Percentiles rank a stretch among this genome's conserved stretches.
Evolutionary conservation across 164 flowering plant genomes (phyloP).

Genomic region (Berberis thunbergii): DNA sequence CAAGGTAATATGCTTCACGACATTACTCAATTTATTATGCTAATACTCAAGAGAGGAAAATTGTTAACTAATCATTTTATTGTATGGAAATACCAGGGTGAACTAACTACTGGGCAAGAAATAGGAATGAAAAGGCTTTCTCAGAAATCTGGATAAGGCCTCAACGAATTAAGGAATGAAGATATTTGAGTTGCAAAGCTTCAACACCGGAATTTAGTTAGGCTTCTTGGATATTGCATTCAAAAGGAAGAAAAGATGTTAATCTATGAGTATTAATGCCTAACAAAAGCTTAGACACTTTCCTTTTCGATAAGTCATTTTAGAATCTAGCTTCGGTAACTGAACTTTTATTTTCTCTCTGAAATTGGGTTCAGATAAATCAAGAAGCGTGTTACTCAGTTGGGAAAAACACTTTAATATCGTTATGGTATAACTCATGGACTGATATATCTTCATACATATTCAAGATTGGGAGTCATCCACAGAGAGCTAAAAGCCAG

Average conservation of each 20-base stretch:
- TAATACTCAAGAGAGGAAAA: background rate
- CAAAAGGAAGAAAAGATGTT: constrained; percentile 16
- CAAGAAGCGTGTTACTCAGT: constrained; percentile 4
- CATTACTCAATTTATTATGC: background rate
- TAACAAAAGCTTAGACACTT: too few relatives aligned
- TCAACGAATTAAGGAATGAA: background rate
- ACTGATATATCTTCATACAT: constrained; percentile 16
- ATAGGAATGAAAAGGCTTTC: constrained; percentile 18
- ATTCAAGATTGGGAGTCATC: constrained; percentile 26
- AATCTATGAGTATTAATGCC: constrained; percentile 11
- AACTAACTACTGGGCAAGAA: constrained; percentile 11
- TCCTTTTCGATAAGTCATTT: too few relatives aligned
- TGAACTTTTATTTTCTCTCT: too few relatives aligned
- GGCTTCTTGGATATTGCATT: constrained; percentile 18
- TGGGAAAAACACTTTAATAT: constrained; percentile 23
- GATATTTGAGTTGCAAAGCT: constrained; percentile 16
- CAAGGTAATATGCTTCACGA: constrained; percentile 20
- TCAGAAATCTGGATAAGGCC: background rate
- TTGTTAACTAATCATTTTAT: background rate
- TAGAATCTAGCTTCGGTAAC: too few relatives aligned
- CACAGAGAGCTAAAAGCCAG: constrained; percentile 35
- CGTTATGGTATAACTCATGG: constrained; percentile 10
- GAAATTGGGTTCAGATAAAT: background rate
- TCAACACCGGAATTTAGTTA: constrained; percentile 30
- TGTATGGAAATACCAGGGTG: constrained; percentile 6